Base-by-base conservation (phyloP, 176 grass and related monocot genomes). In the Tillandsia leiboldiana region DNA sequence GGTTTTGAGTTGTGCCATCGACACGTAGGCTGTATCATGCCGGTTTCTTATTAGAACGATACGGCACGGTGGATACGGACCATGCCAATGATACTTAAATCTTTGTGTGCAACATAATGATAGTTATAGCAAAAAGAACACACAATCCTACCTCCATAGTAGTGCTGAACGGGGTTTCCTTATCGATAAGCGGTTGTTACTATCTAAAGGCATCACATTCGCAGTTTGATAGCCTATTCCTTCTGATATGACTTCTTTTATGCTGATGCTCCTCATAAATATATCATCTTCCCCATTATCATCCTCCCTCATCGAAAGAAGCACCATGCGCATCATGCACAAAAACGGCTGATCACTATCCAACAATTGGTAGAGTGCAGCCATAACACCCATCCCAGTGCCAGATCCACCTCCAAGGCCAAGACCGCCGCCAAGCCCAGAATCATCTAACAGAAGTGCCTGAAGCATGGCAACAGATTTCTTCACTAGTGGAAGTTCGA, bases 321-420 rank as follows among this genome's bases (percentile, higher is more conserved):
- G 94, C 71, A 84, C 85, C 89, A 90, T 86, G 70, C 94, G 79
- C 15, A 97, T 86, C 94, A 97, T 97, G 69, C 94, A 97, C 74
- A 97, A 81, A 87, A 97, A 97, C 77, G 94, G 94, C 63, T 97
- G 94, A 57, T 97, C 94, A 10, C 94, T 97, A 75, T 97, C 94
- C 81, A 97, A 77, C 65, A 93, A 80, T 77, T 93, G 94, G 81
- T 93, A 93, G 29, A 97, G 86, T 78, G 89, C 79, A 64, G 84
- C 64, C 94, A 97, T 93, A 78, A 91, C 83, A 51, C 89, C 93
- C 89, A 90, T 96, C 75, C 93, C 93, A 75, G 93, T 87, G 78
- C 89, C 94, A 83, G 89, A 97, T 47, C 89, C 94, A 74, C 86
- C 89, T 83, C 87, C 94, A 58, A 93, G 89, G 81, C 87, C 89